These are phyloP conservation scores for Pseudonitzschia delicatissima DNA, from an alignment of 108 stramenopile genomes.

Conservation along the genomic window DNA sequence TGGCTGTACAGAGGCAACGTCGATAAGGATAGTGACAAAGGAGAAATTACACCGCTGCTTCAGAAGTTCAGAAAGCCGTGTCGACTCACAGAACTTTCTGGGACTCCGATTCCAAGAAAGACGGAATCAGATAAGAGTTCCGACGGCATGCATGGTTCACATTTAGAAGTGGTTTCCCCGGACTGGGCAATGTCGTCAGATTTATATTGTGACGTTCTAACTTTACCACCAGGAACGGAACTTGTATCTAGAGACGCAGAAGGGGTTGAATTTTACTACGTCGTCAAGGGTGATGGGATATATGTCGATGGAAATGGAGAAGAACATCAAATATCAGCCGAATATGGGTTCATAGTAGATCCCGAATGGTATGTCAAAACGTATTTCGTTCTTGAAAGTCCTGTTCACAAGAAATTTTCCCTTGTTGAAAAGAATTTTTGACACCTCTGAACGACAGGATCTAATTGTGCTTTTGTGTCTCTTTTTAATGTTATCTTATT, in stretches of 20 bases:
- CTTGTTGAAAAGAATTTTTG: neutral
- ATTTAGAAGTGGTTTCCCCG: conserved; percentile 23
- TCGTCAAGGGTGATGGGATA: conserved; percentile 26
- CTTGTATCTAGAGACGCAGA: conserved; percentile 3
- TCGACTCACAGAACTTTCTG: conserved; percentile 6
- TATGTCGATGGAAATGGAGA: conserved; percentile 16
- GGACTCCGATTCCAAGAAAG: conserved; percentile 11
- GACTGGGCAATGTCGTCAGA: conserved; percentile 27
- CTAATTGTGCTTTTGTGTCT: neutral
- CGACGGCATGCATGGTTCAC: conserved; percentile 4
- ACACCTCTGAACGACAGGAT: neutral
- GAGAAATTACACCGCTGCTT: neutral
- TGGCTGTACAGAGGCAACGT: conserved; percentile 1
- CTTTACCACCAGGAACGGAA: conserved; percentile 23
- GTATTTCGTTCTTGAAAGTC: neutral
- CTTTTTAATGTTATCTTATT: neutral
- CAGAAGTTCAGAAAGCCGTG: conserved; percentile 27
- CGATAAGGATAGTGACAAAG: neutral
- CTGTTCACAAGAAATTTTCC: neutral
- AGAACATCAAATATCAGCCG: conserved; percentile 12
- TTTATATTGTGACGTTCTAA: conserved; percentile 24
- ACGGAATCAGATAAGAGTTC: neutral
- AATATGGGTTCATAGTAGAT: conserved; percentile 26
- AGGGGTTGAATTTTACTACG: conserved; percentile 41
- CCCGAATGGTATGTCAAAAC: conserved; percentile 19